These are phyloP conservation scores for Agrocybe pediades DNA, from an alignment of 768 basidiomycete genomes.

Conservation along the genomic window DNA sequence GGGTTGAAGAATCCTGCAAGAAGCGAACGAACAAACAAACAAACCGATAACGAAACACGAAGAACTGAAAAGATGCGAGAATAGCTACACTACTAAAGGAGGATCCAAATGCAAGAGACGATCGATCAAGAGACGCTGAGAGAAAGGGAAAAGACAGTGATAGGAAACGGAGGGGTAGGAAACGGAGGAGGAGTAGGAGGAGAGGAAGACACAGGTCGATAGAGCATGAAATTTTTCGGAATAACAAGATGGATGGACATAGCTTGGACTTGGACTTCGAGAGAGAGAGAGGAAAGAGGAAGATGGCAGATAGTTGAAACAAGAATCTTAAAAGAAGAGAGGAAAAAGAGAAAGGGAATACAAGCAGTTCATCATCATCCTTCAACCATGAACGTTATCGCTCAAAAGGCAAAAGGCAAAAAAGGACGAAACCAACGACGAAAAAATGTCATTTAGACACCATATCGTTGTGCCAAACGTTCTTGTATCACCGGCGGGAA, in stretches of 20 bases:
- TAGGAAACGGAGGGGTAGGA: too few relatives aligned
- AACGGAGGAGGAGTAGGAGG: too few relatives aligned
- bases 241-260: constrained; percentile 18
- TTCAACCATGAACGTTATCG: background rate
- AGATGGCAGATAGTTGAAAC: constrained; percentile 3
- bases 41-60: too few relatives aligned
- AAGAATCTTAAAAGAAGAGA: background rate
- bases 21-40: constrained; percentile 10
- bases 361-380: background rate
- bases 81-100: constrained; percentile 31
- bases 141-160: too few relatives aligned
- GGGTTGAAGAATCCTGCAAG: constrained; percentile 4
- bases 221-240: constrained; percentile 19
- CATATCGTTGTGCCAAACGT: constrained; percentile 83
- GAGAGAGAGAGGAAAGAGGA: constrained; percentile 3
- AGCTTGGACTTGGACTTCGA: constrained; percentile 15
- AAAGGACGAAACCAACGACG: background rate
- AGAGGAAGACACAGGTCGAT: constrained; percentile 30
- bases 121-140: too few relatives aligned
- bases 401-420: too few relatives aligned
- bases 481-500: constrained; percentile 92
- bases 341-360: background rate
- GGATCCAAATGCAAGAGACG: constrained; percentile 53
- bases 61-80: constrained; percentile 15
- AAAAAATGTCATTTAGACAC: constrained; percentile 53